These are phyloP conservation scores for Saussurea involucrata DNA, from an alignment of 129 eudicot species.

Conservation along the genomic window DNA sequence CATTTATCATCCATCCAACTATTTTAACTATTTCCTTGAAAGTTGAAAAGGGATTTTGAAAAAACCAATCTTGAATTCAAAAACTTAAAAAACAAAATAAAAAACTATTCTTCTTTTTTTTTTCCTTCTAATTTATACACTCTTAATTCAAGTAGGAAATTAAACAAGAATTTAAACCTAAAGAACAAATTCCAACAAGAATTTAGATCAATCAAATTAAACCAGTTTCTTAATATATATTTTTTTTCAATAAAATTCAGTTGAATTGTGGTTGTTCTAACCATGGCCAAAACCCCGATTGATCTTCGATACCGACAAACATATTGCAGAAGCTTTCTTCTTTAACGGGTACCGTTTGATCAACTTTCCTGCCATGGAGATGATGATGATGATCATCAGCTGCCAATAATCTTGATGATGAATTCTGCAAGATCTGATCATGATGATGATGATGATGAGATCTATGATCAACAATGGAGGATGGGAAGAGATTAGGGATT, in stretches of 20 bases:
- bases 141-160: not conserved
- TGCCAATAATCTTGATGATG: constrained; percentile 18
- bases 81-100: not conserved
- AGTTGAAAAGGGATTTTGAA: not conserved
- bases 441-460: constrained; percentile 6
- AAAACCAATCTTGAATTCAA: not conserved
- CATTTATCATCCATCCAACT: not conserved
- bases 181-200: not conserved
- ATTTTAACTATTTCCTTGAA: not conserved
- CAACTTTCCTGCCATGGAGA: constrained; percentile 22
- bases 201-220: not conserved
- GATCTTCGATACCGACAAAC: constrained; percentile 81
- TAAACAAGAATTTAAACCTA: not conserved
- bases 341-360: constrained; percentile 43
- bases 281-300: constrained; percentile 96
- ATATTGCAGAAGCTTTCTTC: constrained; percentile 80
- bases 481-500: constrained; percentile 43
- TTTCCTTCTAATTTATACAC: not conserved
- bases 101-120: not conserved
- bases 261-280: constrained; percentile 72
- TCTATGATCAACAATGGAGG: constrained; percentile 38
- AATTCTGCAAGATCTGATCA: constrained; percentile 41
- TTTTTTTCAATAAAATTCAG: constrained; percentile 29
- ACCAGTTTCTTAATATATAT: too few relatives aligned
- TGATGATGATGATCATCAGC: not conserved